A percentile compares a stretch with the other conserved stretches of the same genome.
These are phyloP conservation scores for Cordyceps sp. DNA, from an alignment of 2,329 filamentous ascomycete species.

Conservation along the genomic window DNA sequence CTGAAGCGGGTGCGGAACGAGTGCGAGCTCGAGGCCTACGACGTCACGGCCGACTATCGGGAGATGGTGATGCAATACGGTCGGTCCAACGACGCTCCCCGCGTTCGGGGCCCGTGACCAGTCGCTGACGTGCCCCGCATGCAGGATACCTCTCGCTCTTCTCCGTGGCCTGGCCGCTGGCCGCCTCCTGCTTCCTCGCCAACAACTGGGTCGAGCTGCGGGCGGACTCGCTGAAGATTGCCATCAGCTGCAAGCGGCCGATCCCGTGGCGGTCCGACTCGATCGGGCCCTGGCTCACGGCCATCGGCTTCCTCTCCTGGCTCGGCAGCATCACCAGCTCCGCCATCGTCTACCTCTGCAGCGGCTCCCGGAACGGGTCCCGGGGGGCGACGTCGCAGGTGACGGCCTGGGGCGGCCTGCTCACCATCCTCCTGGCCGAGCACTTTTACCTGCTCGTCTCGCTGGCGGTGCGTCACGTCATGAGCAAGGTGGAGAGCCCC, in stretches of 20 bases:
- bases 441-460: constrained; percentile 76
- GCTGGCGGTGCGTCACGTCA: constrained; percentile 51
- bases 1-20: constrained; percentile 69
- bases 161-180: constrained; percentile 89
- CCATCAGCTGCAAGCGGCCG: constrained; percentile 73
- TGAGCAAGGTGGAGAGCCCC: constrained; percentile 70
- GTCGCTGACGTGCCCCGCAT: constrained; percentile 5
- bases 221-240: constrained; percentile 88
- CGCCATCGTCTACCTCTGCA: constrained; percentile 82
- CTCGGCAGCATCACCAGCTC: constrained; percentile 76
- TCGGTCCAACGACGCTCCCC: constrained; percentile 11
- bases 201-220: constrained; percentile 96
- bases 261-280: constrained; percentile 82
- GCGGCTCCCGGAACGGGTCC: constrained; percentile 46
- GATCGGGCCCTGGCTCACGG: constrained; percentile 83
- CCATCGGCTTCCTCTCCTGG: constrained; percentile 83
- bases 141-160: constrained; percentile 78
- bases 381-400: constrained; percentile 54
- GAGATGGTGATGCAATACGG: constrained; percentile 82
- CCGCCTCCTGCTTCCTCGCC: constrained; percentile 70
- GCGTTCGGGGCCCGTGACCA: constrained; percentile 1
- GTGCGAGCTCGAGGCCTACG: constrained; percentile 66
- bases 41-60: constrained; percentile 77
- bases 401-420: constrained; percentile 62
- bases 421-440: constrained; percentile 73